Evolutionary conservation across 352 stramenopile species (phyloP).

Genomic region (Thalassiosira mediterranea): DNA sequence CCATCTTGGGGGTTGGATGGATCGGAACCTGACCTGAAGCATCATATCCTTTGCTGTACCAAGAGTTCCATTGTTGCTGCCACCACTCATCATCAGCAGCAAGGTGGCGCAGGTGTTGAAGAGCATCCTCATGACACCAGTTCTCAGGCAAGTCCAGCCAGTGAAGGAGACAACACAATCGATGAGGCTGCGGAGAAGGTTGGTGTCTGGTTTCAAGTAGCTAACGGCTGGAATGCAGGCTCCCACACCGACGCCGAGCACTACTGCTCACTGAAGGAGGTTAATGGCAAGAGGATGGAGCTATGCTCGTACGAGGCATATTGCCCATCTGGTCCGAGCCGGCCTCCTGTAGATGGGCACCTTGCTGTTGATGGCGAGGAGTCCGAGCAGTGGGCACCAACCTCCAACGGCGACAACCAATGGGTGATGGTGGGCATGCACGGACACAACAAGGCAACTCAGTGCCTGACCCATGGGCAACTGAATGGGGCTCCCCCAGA

Average conservation of each 20-base stretch:
- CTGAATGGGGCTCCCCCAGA: conserved; percentile 29
- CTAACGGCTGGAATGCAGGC: conserved; percentile 19
- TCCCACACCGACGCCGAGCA: conserved; percentile 19
- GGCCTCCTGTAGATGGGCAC: conserved; percentile 12
- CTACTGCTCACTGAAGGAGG: conserved; percentile 36
- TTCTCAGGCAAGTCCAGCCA: too few relatives aligned
- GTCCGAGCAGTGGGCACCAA: conserved; percentile 53
- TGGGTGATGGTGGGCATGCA: conserved; percentile 46
- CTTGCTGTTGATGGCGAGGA: conserved; percentile 16
- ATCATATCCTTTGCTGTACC: conserved; percentile 5
- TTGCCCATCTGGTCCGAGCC: conserved; percentile 35
- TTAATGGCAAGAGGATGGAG: conserved; percentile 25
- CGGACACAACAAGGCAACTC: conserved; percentile 18
- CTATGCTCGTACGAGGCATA: conserved; percentile 38
- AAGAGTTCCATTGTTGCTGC: too few relatives aligned
- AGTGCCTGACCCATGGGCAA: conserved; percentile 38
- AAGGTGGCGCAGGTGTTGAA: too few relatives aligned
- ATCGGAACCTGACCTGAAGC: conserved; percentile 1
- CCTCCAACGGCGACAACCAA: conserved; percentile 31
- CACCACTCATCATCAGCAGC: too few relatives aligned
- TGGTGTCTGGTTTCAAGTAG: conserved; percentile 7
- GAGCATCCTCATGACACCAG: too few relatives aligned
- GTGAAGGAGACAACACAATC: not conserved
- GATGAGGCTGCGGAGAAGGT: not conserved
- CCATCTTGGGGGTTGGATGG: conserved; percentile 3